Conservation (phyloP, 2,329 filamentous ascomycete species). For the Aspergillus pseudoterreus region DNA sequence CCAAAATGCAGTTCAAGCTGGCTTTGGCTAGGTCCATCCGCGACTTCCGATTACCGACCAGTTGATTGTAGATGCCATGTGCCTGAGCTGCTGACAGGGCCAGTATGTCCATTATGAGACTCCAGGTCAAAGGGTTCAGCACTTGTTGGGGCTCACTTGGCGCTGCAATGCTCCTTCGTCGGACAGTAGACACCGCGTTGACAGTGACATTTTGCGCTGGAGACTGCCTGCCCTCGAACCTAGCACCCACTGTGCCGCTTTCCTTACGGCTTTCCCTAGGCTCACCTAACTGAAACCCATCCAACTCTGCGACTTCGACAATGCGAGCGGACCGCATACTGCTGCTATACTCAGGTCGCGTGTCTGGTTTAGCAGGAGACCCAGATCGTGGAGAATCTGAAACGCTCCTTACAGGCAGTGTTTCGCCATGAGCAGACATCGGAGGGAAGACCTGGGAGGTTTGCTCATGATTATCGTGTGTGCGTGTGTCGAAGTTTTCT, state of each 20-base stretch:
- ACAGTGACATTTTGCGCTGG: not conserved
- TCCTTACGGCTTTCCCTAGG: conserved; percentile 10
- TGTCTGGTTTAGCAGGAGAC: conserved; percentile 1
- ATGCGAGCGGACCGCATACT: conserved; percentile 11
- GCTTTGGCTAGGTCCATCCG: conserved; percentile 16
- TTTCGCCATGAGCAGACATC: conserved; percentile 3
- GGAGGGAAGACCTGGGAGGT: conserved; percentile 1
- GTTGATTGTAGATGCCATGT: conserved; percentile 18
- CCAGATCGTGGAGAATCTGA: conserved; percentile 6
- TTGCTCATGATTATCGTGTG: conserved; percentile 11
- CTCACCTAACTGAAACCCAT: conserved; percentile 30
- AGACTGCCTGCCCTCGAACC: not conserved
- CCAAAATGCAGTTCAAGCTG: conserved; percentile 21
- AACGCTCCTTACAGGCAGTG: conserved; percentile 6
- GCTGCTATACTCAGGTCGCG: not conserved
- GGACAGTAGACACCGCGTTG: not conserved
- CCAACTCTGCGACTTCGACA: conserved; percentile 33
- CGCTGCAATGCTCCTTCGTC: conserved; percentile 12
- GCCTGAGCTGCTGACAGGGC: conserved; percentile 26
- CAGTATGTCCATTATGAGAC: conserved; percentile 28
- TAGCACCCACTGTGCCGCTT: not conserved
- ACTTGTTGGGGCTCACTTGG: conserved; percentile 3
- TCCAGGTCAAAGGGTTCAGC: conserved; percentile 21
- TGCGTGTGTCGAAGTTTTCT: conserved; percentile 21
- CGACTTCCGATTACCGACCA: conserved; percentile 21